These are phyloP conservation scores for Leucosporidium scottii DNA, from an alignment of 768 basidiomycete species.

Conservation along the genomic window DNA sequence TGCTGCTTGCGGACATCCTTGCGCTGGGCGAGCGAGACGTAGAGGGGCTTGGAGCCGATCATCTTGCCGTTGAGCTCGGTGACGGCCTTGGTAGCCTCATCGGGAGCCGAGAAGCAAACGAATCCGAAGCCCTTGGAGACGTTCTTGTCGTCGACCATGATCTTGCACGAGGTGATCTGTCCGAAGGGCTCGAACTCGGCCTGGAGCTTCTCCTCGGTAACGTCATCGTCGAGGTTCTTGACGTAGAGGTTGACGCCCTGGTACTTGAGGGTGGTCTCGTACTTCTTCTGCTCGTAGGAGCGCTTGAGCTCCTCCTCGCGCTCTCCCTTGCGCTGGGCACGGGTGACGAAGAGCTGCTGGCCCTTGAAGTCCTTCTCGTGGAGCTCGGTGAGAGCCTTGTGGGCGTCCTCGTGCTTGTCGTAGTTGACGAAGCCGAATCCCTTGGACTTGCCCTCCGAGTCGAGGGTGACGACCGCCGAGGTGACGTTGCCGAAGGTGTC, in stretches of 20 bases:
- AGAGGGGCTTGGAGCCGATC: conserved; percentile 96
- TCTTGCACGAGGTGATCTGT: conserved; percentile 94
- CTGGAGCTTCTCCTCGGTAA: conserved; percentile 95
- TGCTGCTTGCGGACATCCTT: conserved; percentile 97
- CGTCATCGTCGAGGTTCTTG: conserved; percentile 98
- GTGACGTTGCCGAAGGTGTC: conserved; percentile 70
- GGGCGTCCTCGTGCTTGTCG: conserved; percentile 84
- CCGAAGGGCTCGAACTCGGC: conserved; percentile 95
- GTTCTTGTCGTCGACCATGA: conserved; percentile 95
- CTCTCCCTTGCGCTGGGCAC: conserved; percentile 97
- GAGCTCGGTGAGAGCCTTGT: conserved; percentile 76
- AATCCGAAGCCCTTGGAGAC: conserved; percentile 96
- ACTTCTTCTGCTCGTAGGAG: conserved; percentile 88
- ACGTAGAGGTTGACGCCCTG: conserved; percentile 99
- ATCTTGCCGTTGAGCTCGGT: conserved; percentile 99
- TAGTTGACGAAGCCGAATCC: conserved; percentile 99
- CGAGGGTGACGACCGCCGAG: conserved; percentile 67
- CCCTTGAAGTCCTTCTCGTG: conserved; percentile 78
- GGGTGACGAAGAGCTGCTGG: conserved; percentile 86
- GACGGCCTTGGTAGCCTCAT: conserved; percentile 98
- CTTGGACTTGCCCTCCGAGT: conserved; percentile 86
- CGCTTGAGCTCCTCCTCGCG: conserved; percentile 92
- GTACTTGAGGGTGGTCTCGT: conserved; percentile 96
- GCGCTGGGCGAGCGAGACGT: conserved; percentile 96
- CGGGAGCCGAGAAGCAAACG: conserved; percentile 96